Conservation (phyloP, 2,329 filamentous ascomycete species). For the Aspergillus latus region DNA sequence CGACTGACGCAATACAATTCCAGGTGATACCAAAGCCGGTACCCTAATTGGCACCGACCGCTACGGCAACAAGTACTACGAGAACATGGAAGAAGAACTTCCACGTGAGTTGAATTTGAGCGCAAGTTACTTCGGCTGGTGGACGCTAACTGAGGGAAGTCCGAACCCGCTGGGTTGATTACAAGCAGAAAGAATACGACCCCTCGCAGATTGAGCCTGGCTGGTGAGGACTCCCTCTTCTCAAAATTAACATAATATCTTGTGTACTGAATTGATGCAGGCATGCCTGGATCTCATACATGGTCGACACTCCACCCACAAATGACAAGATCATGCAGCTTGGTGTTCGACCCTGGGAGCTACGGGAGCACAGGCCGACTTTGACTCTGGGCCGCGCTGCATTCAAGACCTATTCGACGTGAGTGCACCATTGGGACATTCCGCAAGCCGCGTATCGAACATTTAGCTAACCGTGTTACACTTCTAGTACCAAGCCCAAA, state of each 20-base stretch:
- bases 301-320: conserved; percentile 80
- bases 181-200: conserved; percentile 73
- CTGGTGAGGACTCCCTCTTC: conserved; percentile 56
- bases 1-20: conserved; percentile 28
- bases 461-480: conserved; percentile 1
- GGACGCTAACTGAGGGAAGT: conserved; percentile 53
- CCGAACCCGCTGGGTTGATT: conserved; percentile 96
- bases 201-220: conserved; percentile 78
- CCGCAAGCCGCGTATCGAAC: neutral
- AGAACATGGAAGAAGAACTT: conserved; percentile 87
- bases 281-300: conserved; percentile 97
- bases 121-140: conserved; percentile 6
- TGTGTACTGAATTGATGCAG: conserved; percentile 33
- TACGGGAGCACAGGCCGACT: conserved; percentile 70
- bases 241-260: neutral
- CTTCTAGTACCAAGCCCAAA: conserved; percentile 34
- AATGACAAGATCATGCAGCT: conserved; percentile 71
- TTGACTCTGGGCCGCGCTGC: conserved; percentile 73
- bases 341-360: conserved; percentile 72
- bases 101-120: conserved; percentile 62
- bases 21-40: conserved; percentile 96
- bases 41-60: conserved; percentile 79
- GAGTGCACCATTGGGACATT: conserved; percentile 44
- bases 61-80: conserved; percentile 96
- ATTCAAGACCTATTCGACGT: conserved; percentile 96